A percentile compares a stretch with the other conserved stretches of the same genome.
phyloP scores from a whole-genome alignment of 441 rosid genomes.

The Iberis amara region DNA sequence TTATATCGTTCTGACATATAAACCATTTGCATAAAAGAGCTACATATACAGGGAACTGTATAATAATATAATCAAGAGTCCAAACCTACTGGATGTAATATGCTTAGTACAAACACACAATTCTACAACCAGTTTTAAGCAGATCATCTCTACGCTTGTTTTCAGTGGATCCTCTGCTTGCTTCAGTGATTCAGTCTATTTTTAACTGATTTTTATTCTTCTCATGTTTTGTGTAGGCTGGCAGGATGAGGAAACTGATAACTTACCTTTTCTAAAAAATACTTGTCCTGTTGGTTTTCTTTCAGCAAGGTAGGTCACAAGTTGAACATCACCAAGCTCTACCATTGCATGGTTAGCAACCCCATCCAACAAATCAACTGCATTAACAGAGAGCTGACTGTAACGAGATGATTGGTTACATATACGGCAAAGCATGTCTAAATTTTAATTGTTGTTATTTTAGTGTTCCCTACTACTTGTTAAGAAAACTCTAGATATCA shows the following conservation, averaged over 20 bases:
- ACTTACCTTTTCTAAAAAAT: slow-evolving; percentile 70
- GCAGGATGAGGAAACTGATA: slow-evolving; percentile 18
- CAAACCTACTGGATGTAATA: background rate
- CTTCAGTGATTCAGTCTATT: slow-evolving; percentile 17
- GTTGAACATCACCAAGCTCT: slow-evolving; percentile 67
- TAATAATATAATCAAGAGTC: background rate
- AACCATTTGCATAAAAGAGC: slow-evolving; percentile 10
- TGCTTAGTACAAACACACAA: too few relatives aligned
- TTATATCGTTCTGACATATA: slow-evolving; percentile 1
- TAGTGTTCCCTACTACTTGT: slow-evolving; percentile 3
- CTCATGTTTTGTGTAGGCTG: slow-evolving; percentile 4
- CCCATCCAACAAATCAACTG: slow-evolving; percentile 75
- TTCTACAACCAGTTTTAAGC: background rate
- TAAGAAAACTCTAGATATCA: slow-evolving; percentile 8
- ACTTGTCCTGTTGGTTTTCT: slow-evolving; percentile 69
- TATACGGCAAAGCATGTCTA: slow-evolving; percentile 8
- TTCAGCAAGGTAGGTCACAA: slow-evolving; percentile 79
- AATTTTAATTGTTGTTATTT: slow-evolving; percentile 2
- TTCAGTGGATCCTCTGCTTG: slow-evolving; percentile 11
- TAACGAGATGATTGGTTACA: slow-evolving; percentile 11
- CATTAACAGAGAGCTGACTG: slow-evolving; percentile 14
- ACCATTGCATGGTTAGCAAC: slow-evolving; percentile 71
- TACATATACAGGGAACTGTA: background rate
- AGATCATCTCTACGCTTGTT: background rate
- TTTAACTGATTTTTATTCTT: background rate